phyloP scores from a whole-genome alignment of 163 green algal genomes.

The Trebouxiophyceae sp. region DNA sequence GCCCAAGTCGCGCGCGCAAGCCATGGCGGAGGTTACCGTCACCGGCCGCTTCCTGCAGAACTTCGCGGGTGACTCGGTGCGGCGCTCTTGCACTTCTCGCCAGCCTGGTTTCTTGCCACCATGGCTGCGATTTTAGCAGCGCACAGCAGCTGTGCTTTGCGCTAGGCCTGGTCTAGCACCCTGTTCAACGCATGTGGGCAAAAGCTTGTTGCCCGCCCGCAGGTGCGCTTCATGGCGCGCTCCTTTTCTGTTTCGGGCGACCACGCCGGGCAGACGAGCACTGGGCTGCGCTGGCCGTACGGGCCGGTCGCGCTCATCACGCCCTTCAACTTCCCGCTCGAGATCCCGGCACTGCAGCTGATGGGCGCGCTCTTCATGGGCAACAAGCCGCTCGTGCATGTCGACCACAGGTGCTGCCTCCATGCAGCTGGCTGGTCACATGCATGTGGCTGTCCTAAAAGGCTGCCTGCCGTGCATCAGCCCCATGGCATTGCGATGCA shows the following conservation, averaged over 20 bases:
- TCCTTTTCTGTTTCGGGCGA: slow-evolving; percentile 85
- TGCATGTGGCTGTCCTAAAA: no score
- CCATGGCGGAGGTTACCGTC: slow-evolving; percentile 76
- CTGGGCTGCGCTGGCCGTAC: slow-evolving; percentile 88
- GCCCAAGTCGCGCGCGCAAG: slow-evolving; percentile 83
- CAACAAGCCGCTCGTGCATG: slow-evolving; percentile 92
- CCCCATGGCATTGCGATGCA: no score
- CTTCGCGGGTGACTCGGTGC: slow-evolving; percentile 89
- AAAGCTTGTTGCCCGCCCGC: slow-evolving; percentile 3
- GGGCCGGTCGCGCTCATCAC: slow-evolving; percentile 90
- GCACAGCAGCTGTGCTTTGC: no score
- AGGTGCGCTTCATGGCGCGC: slow-evolving; percentile 87
- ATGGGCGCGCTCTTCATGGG: slow-evolving; percentile 98
- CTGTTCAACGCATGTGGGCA: no score
- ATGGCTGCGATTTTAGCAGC: no score
- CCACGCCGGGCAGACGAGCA: slow-evolving; percentile 81
- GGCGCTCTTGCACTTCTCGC: no score
- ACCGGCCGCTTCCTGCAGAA: slow-evolving; percentile 94
- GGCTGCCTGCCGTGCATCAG: no score
- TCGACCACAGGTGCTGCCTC: slow-evolving; percentile 71
- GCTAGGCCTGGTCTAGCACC: no score
- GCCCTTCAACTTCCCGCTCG: slow-evolving; percentile 99
- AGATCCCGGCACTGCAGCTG: slow-evolving; percentile 91
- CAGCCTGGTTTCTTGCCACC: no score
- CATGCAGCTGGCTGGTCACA: no score